phyloP scores from a whole-genome alignment of 208 protist genomes.

The Crithidia sp. region DNA sequence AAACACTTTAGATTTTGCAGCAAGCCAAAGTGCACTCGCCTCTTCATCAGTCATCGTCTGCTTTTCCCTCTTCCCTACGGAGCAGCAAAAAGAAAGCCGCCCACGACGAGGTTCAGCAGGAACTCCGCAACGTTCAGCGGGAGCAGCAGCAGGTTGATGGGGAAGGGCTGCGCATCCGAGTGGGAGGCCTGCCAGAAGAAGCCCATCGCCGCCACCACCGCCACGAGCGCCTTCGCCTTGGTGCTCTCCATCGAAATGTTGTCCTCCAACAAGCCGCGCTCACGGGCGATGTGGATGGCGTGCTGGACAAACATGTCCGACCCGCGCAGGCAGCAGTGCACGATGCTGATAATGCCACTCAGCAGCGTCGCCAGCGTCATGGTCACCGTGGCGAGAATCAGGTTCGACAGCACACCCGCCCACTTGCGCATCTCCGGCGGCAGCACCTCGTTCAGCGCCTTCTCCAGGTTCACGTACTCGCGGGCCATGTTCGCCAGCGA shows the following conservation, averaged over 20 bases:
- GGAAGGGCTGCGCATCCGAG: slow-evolving; percentile 66
- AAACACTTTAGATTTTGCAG: too few species aligned
- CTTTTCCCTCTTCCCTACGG: slow-evolving; percentile 9
- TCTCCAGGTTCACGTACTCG: slow-evolving; percentile 51
- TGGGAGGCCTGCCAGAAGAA: slow-evolving; percentile 77
- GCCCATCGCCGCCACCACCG: slow-evolving; percentile 59
- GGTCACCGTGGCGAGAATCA: slow-evolving; percentile 33
- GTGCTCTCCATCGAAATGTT: slow-evolving; percentile 42
- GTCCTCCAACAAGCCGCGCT: slow-evolving; percentile 49
- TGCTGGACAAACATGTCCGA: slow-evolving; percentile 53
- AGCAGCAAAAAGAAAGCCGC: slow-evolving; percentile 36
- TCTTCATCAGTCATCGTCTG: too few species aligned
- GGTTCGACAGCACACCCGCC: slow-evolving; percentile 40
- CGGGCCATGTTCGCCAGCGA: slow-evolving; percentile 56
- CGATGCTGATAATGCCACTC: slow-evolving; percentile 39
- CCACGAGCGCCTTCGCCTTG: slow-evolving; percentile 49
- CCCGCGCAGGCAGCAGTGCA: slow-evolving; percentile 73
- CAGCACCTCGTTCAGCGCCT: slow-evolving; percentile 51
- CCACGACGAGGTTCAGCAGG: slow-evolving; percentile 37
- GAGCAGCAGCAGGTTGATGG: slow-evolving; percentile 75
- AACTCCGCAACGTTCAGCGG: slow-evolving; percentile 67
- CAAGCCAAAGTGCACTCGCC: too few species aligned
- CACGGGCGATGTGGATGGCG: slow-evolving; percentile 41
- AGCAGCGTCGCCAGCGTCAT: slow-evolving; percentile 49
- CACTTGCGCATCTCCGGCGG: slow-evolving; percentile 62